Percentiles rank a stretch among this genome's conserved stretches.
Evolutionary conservation across 2,329 filamentous ascomycete genomes (phyloP).

Genomic region (Paraconiothyrium sp.): DNA sequence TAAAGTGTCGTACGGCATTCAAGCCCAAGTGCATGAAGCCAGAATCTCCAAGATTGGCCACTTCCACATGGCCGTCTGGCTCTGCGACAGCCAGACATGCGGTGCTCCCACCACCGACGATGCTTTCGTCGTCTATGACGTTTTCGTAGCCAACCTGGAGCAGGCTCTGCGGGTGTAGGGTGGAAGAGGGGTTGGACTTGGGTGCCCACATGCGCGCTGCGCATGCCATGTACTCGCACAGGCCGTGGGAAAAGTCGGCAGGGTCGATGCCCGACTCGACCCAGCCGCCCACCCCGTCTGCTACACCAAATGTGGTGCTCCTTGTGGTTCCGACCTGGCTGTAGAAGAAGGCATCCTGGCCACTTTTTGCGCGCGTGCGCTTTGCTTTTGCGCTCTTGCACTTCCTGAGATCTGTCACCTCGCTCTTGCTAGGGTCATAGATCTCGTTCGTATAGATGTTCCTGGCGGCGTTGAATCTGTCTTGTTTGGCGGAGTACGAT

Average conservation of each 20-base stretch:
- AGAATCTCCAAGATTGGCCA: constrained; percentile 95
- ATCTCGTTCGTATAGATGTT: constrained; percentile 48
- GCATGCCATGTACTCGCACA: constrained; percentile 92
- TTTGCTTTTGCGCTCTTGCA: constrained; percentile 58
- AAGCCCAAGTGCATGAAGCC: constrained; percentile 88
- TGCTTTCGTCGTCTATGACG: constrained; percentile 75
- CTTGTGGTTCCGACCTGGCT: constrained; percentile 76
- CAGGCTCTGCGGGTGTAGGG: constrained; percentile 71
- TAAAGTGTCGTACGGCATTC: constrained; percentile 85
- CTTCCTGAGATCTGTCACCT: constrained; percentile 34
- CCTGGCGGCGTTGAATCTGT: constrained; percentile 46
- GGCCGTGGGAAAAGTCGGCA: constrained; percentile 90
- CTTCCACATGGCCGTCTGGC: constrained; percentile 78
- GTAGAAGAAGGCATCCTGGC: constrained; percentile 97
- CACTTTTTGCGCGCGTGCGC: constrained; percentile 75
- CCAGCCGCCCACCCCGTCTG: constrained; percentile 97
- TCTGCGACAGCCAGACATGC: constrained; percentile 85
- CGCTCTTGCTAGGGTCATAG: constrained; percentile 38
- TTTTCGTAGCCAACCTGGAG: constrained; percentile 87
- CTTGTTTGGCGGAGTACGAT: constrained; percentile 53
- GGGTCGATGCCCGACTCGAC: constrained; percentile 91
- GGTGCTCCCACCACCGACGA: constrained; percentile 88
- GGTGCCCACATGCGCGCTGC: constrained; percentile 69
- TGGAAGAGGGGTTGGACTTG: constrained; percentile 43
- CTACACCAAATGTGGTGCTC: constrained; percentile 84